Conservation (phyloP, 306 rosid genomes). For the Fagus sylvatica region DNA sequence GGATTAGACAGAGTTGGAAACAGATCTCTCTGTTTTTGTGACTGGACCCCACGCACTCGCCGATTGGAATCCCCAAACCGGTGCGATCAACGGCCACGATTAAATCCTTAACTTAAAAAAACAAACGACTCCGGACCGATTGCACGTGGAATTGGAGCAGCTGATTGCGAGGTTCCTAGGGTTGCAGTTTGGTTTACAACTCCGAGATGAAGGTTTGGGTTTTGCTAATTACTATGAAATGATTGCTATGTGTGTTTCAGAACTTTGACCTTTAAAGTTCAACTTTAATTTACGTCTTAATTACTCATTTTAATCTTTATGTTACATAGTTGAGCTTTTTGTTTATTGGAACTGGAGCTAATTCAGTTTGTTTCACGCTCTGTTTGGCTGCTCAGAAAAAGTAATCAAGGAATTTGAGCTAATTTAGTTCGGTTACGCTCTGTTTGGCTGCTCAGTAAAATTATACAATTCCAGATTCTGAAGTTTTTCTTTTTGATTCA, state of each 20-base stretch:
- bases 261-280: no score
- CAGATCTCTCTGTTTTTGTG: neutral
- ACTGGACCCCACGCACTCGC: conserved; percentile 14
- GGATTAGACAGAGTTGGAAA: neutral
- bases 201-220: neutral
- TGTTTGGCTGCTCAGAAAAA: neutral
- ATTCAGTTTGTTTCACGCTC: neutral
- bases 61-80: conserved; percentile 19
- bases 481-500: no score
- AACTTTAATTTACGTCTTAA: no score
- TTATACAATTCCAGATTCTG: no score
- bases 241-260: no score
- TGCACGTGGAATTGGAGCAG: conserved; percentile 19
- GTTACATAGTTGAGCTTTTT: neutral
- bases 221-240: neutral
- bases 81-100: conserved; percentile 18
- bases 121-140: neutral
- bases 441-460: no score
- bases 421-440: no score
- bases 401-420: no score
- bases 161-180: conserved; percentile 30
- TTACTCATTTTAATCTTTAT: neutral
- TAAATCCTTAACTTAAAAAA: neutral
- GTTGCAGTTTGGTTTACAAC: conserved; percentile 11
- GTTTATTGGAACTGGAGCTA: neutral